Evolutionary conservation across 1,139 yeast genomes (phyloP).

Genomic region (Suhomyces anneliseae): DNA sequence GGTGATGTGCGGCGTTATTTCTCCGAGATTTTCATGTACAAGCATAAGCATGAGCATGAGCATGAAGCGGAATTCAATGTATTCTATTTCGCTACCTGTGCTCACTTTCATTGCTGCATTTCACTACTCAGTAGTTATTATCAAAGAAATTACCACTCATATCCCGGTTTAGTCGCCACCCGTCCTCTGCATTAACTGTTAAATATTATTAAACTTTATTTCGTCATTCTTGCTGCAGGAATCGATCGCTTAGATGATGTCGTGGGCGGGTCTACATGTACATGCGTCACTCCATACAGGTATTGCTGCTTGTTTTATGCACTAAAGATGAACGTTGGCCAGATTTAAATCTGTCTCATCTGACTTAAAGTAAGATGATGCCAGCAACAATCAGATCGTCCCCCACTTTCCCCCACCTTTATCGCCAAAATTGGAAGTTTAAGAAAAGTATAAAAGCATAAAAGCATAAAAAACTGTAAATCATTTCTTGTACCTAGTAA

Average conservation of each 20-base stretch:
- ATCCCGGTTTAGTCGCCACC: background rate
- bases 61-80: too few relatives aligned
- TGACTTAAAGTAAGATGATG: background rate
- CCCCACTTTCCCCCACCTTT: background rate
- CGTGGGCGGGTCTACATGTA: background rate
- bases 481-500: too few relatives aligned
- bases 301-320: background rate
- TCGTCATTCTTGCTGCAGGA: background rate
- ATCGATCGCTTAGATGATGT: background rate
- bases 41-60: too few relatives aligned
- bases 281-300: background rate
- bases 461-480: too few relatives aligned
- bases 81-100: background rate
- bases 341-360: background rate
- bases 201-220: background rate
- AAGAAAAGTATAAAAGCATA: too few relatives aligned
- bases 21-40: too few relatives aligned
- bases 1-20: too few relatives aligned
- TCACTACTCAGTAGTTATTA: background rate
- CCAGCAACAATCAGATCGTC: background rate
- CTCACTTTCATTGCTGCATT: background rate
- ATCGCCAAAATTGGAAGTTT: too few relatives aligned
- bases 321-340: background rate
- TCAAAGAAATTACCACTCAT: too few relatives aligned
- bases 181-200: background rate